Percentiles rank a stretch among this genome's conserved stretches.
Evolutionary conservation across 2,329 filamentous ascomycete species (phyloP).

Genomic region (Alternaria viburni): DNA sequence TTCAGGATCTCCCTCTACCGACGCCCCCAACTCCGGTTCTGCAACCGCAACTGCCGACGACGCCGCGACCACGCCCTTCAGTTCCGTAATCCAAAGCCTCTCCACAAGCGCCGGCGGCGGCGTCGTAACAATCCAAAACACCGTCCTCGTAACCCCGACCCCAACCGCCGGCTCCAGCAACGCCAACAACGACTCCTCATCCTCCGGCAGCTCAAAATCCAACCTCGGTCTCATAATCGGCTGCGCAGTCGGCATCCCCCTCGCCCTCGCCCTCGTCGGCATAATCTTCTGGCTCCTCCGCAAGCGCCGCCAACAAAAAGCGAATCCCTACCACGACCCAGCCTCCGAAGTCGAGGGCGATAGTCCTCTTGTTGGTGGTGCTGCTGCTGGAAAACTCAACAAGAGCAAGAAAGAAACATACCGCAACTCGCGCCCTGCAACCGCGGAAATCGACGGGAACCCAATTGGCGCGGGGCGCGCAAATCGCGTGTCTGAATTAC

Average conservation of each 20-base stretch:
- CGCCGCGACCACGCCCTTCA: constrained; percentile 20
- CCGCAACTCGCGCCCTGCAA: constrained; percentile 19
- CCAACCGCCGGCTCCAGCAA: constrained; percentile 5
- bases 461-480: constrained; percentile 38
- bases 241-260: constrained; percentile 45
- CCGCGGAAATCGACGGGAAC: constrained; percentile 38
- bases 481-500: constrained; percentile 39
- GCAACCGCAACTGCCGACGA: constrained; percentile 1
- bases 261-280: constrained; percentile 38
- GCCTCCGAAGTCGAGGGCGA: constrained; percentile 20
- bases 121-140: constrained; percentile 28
- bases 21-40: not conserved
- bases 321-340: constrained; percentile 22
- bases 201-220: constrained; percentile 14
- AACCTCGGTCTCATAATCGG: constrained; percentile 43
- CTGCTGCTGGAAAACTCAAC: constrained; percentile 32
- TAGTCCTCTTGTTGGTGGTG: constrained; percentile 28
- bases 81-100: constrained; percentile 31
- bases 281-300: constrained; percentile 42
- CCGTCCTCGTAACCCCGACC: constrained; percentile 25
- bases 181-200: not conserved
- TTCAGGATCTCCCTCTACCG: constrained; percentile 6
- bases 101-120: constrained; percentile 31
- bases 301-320: constrained; percentile 35
- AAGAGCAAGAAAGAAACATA: constrained; percentile 30